A percentile compares a stretch with the other conserved stretches of the same genome.
Conservation (phyloP, 805 yeast species). For the Jamesozyma spencerorum region DNA sequence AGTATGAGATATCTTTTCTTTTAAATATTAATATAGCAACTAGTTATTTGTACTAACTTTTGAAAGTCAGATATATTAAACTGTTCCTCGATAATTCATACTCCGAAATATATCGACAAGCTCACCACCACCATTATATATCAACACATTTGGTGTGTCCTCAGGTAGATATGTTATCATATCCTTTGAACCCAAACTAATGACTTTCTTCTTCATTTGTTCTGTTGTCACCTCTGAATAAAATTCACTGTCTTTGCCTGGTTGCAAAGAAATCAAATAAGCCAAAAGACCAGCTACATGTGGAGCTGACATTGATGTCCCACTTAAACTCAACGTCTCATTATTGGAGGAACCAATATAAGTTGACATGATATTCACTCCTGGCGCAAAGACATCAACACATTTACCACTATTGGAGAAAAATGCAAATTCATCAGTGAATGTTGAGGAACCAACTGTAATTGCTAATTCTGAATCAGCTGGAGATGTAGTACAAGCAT, state of each 20-base stretch:
- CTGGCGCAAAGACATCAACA: slow-evolving; percentile 95
- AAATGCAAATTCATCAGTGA: slow-evolving; percentile 81
- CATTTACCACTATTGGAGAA: slow-evolving; percentile 93
- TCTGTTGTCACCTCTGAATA: slow-evolving; percentile 50
- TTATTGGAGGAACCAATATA: slow-evolving; percentile 58
- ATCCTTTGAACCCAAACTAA: slow-evolving; percentile 55
- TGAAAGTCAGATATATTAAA: too few relatives aligned
- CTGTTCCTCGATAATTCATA: too few relatives aligned
- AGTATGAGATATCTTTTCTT: too few relatives aligned
- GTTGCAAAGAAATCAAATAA: slow-evolving; percentile 78
- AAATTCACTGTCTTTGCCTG: slow-evolving; percentile 58
- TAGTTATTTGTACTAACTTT: too few relatives aligned
- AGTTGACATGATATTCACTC: slow-evolving; percentile 75
- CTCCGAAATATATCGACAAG: slow-evolving; percentile 57
- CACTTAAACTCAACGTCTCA: slow-evolving; percentile 75
- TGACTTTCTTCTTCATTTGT: slow-evolving; percentile 63
- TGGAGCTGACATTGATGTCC: slow-evolving; percentile 99
- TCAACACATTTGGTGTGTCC: slow-evolving; percentile 67
- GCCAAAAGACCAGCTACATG: slow-evolving; percentile 86
- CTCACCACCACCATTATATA: slow-evolving; percentile 74
- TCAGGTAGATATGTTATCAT: slow-evolving; percentile 52
- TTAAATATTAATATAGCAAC: too few relatives aligned
- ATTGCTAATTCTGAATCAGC: slow-evolving; percentile 75
- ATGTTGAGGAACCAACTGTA: slow-evolving; percentile 90
- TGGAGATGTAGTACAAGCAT: slow-evolving; percentile 87